Evolutionary conservation across 768 basidiomycete genomes (phyloP), one percentile per base, ranked within the genome.

Genomic region (Postia placenta): DNA sequence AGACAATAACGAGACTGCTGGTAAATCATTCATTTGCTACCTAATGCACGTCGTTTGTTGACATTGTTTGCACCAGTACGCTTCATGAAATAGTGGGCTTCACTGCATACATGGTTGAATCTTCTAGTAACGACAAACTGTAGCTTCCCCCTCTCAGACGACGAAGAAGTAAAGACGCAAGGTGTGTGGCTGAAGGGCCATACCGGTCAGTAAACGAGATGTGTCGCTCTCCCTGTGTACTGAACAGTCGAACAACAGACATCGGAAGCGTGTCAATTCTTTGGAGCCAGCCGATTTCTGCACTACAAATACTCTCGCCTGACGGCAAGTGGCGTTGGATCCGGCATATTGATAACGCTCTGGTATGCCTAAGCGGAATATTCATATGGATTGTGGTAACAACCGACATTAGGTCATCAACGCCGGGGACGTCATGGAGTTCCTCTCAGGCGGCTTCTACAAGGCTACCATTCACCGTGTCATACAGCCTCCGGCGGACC

Each of bases 211-310:
- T 25, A 19, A 35, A 9, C 40, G n/a, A n/a, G n/a, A n/a, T n/a
- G n/a, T n/a, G n/a, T n/a, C n/a, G n/a, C 28, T n/a, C n/a, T n/a
- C n/a, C n/a, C n/a, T n/a, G n/a, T n/a, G 25, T 24, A 23, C 27
- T 26, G 11, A n/a, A n/a, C n/a, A n/a, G n/a, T n/a, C n/a, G n/a
- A n/a, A n/a, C n/a, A n/a, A n/a, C n/a, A 57, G 56, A 54, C 30
- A 50, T 54, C 38, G 56, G 56, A 0, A 50, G 40, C 30, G 20
- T 85, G 39, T 79, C 76, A 2, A 73, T 83, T 33, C 62, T 85
- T 5, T 83, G 76, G 69, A 77, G 76, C 41, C 81, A 85, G 53
- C 80, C 81, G 1, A 72, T 82, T 2, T 70, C 75, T 3, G 81
- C 71, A 0, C 67, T 83, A 11, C 81, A 83, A 43, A 81, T 85